These are phyloP conservation scores for Candida silvatica DNA, from an alignment of 805 yeast species.

Conservation along the genomic window DNA sequence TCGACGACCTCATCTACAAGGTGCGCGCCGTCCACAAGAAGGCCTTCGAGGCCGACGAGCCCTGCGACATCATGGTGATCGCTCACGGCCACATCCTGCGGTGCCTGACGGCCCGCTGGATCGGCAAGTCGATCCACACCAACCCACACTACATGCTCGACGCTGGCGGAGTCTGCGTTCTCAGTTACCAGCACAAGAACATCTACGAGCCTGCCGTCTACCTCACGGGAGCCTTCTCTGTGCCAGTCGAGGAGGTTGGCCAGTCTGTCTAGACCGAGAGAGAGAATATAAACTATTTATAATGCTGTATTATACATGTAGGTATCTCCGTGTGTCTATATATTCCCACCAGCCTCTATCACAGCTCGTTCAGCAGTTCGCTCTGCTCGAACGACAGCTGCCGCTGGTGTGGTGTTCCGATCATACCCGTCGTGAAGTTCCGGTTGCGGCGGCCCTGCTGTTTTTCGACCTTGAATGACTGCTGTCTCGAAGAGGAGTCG, in stretches of 20 bases:
- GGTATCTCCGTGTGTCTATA: background rate
- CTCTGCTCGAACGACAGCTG: slow-evolving; percentile 44
- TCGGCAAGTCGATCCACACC: slow-evolving; percentile 40
- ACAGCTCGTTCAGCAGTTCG: slow-evolving; percentile 38
- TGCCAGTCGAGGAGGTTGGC: slow-evolving; percentile 56
- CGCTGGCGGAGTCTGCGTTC: slow-evolving; percentile 92
- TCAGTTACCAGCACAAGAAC: slow-evolving; percentile 81
- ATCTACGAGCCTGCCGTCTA: slow-evolving; percentile 81
- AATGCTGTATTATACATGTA: background rate
- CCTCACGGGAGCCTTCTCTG: slow-evolving; percentile 75
- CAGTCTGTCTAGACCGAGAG: slow-evolving; percentile 13
- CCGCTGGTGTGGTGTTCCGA: slow-evolving; percentile 18
- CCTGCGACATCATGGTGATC: slow-evolving; percentile 72
- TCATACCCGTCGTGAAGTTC: slow-evolving; percentile 12
- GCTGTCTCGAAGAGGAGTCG: slow-evolving; percentile 5
- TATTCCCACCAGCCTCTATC: slow-evolving; percentile 12
- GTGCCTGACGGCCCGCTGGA: slow-evolving; percentile 87
- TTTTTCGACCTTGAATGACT: slow-evolving; percentile 4
- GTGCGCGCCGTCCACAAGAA: slow-evolving; percentile 52
- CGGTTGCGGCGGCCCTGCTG: slow-evolving; percentile 2
- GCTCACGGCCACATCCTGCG: slow-evolving; percentile 94
- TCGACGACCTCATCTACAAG: slow-evolving; percentile 61
- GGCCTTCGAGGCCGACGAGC: slow-evolving; percentile 39
- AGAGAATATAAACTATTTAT: background rate
- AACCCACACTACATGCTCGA: slow-evolving; percentile 83